Evolutionary conservation across 495 filamentous ascomycete species (phyloP).

Genomic region (Astrocystis sublimbata): DNA sequence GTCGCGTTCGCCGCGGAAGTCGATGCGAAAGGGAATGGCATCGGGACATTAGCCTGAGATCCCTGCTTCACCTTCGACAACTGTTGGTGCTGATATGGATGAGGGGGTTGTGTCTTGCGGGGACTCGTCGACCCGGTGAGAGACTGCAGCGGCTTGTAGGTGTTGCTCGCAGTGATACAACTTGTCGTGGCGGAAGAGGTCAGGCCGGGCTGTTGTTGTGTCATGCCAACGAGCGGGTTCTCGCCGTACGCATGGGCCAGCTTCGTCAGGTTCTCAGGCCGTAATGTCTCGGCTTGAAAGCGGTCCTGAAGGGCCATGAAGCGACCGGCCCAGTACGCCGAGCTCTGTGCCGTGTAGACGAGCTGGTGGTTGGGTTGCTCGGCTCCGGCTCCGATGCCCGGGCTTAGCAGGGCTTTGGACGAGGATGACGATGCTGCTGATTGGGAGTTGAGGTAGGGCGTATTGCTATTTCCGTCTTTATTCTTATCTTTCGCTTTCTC

Average conservation of each 20-base stretch:
- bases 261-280: conserved; percentile 25
- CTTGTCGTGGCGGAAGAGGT: conserved; percentile 19
- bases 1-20: no score
- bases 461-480: background rate
- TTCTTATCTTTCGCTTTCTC: no score
- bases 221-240: conserved; percentile 25
- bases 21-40: no score
- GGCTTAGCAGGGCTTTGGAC: conserved; percentile 2
- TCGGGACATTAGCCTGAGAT: background rate
- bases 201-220: conserved; percentile 25
- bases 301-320: conserved; percentile 55
- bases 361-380: conserved; percentile 24
- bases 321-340: conserved; percentile 58
- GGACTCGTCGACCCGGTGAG: background rate
- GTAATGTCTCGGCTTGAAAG: conserved; percentile 49
- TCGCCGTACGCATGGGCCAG: conserved; percentile 29
- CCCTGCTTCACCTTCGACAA: background rate
- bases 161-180: conserved; percentile 30
- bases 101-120: background rate
- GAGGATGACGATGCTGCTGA: conserved; percentile 12
- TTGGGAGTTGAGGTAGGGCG: conserved; percentile 8
- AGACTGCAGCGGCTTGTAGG: conserved; percentile 1
- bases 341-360: conserved; percentile 33
- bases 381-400: background rate
- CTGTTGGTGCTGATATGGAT: no score